Conservation (phyloP, 2,329 filamentous ascomycete species). For the Pezicula radicicola region DNA sequence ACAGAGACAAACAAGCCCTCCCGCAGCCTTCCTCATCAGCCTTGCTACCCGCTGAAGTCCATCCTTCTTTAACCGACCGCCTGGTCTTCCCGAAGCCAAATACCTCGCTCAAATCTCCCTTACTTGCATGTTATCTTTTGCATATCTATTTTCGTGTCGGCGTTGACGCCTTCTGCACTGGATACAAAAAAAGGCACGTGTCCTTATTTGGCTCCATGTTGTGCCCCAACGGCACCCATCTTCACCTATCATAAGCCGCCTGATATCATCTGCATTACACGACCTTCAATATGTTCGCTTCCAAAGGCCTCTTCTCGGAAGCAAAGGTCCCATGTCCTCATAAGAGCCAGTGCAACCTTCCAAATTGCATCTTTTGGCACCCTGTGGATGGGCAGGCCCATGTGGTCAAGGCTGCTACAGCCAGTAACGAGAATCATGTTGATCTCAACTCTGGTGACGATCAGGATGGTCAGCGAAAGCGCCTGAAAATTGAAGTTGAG, state of each 20-base stretch:
- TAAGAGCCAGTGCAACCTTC: slow-evolving; percentile 25
- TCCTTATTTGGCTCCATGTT: neutral
- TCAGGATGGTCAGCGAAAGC: slow-evolving; percentile 31
- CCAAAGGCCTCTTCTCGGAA: slow-evolving; percentile 27
- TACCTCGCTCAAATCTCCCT: too few relatives aligned
- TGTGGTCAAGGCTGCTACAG: neutral
- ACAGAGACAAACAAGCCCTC: too few relatives aligned
- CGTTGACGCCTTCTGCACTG: too few relatives aligned
- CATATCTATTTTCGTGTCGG: too few relatives aligned
- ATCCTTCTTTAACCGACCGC: too few relatives aligned
- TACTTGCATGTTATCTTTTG: too few relatives aligned
- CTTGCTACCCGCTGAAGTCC: too few relatives aligned
- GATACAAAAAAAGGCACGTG: neutral
- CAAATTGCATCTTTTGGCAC: slow-evolving; percentile 29
- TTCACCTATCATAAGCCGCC: slow-evolving; percentile 22
- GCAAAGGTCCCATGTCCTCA: slow-evolving; percentile 24
- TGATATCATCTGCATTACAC: slow-evolving; percentile 29
- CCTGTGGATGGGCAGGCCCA: slow-evolving; percentile 1
- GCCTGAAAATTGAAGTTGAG: slow-evolving; percentile 22
- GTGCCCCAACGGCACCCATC: neutral
- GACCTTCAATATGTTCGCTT: slow-evolving; percentile 30
- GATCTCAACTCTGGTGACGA: slow-evolving; percentile 6
- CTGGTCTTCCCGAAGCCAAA: too few relatives aligned
- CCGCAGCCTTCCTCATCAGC: too few relatives aligned
- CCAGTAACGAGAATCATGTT: neutral